Evolutionary conservation across 306 rosid genomes (phyloP).

Genomic region (Coriaria nepalensis): DNA sequence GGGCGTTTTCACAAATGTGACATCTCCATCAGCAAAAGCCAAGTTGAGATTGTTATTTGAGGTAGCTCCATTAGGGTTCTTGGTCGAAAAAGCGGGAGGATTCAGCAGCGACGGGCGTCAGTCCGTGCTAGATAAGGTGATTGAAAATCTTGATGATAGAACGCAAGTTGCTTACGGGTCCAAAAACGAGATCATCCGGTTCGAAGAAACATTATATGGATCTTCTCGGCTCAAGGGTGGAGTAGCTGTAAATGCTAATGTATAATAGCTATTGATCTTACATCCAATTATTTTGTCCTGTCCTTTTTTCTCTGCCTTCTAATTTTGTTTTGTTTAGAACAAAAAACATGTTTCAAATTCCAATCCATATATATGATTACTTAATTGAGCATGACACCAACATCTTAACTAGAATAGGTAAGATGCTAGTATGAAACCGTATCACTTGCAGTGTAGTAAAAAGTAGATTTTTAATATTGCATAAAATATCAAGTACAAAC

Average conservation of each 20-base stretch:
- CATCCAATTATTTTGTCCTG: too few species aligned
- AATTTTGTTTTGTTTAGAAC: too few species aligned
- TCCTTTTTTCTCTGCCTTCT: too few species aligned
- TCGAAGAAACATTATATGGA: constrained; percentile 92
- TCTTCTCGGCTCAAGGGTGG: constrained; percentile 88
- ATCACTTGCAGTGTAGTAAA: too few species aligned
- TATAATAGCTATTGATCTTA: too few species aligned
- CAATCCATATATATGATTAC: too few species aligned
- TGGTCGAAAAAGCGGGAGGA: constrained; percentile 82
- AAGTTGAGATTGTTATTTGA: constrained; percentile 72
- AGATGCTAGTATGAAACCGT: too few species aligned
- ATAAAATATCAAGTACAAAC: too few species aligned
- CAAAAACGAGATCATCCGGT: constrained; percentile 74
- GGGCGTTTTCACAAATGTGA: constrained; percentile 85
- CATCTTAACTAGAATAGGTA: too few species aligned
- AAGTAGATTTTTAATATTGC: too few species aligned
- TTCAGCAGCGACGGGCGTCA: constrained; percentile 76
- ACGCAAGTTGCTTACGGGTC: constrained; percentile 98
- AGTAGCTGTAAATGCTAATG: constrained; percentile 67
- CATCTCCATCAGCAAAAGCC: constrained; percentile 69
- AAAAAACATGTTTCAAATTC: too few species aligned
- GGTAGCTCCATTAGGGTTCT: constrained; percentile 70
- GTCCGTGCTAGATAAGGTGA: constrained; percentile 81
- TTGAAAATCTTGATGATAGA: constrained; percentile 62
- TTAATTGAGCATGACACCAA: too few species aligned